Percentiles rank a stretch among this genome's conserved stretches.
These are phyloP conservation scores for Spathaspora sp. DNA, from an alignment of 1,139 yeast species.

Conservation along the genomic window DNA sequence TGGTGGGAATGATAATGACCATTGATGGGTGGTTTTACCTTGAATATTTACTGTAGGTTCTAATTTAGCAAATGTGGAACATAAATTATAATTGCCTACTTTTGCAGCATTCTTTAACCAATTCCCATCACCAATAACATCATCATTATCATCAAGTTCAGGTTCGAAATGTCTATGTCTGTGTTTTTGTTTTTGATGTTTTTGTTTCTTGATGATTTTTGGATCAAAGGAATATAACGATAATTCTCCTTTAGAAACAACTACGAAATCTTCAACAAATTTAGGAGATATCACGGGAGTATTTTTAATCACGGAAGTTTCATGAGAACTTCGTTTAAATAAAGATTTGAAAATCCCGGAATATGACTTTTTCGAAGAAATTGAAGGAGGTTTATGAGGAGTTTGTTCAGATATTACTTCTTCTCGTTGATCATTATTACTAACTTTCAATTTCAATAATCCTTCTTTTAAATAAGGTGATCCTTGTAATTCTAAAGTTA, in stretches of 20 bases:
- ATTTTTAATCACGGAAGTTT: neutral
- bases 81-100: constrained; percentile 48
- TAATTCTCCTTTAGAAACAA: constrained; percentile 58
- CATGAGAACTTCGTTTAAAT: constrained; percentile 13
- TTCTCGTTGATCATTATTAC: constrained; percentile 41
- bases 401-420: constrained; percentile 7
- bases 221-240: constrained; percentile 54
- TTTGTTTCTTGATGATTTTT: constrained; percentile 43
- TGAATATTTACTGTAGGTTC: constrained; percentile 22
- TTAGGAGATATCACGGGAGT: constrained; percentile 18
- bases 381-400: no score
- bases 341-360: constrained; percentile 19
- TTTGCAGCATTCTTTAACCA: constrained; percentile 59
- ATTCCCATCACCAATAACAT: constrained; percentile 59
- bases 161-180: neutral
- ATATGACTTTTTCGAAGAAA: constrained; percentile 5
- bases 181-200: constrained; percentile 21
- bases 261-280: constrained; percentile 52
- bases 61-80: constrained; percentile 48
- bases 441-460: constrained; percentile 50
- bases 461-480: constrained; percentile 85
- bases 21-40: constrained; percentile 13
- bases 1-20: constrained; percentile 44
- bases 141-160: constrained; percentile 20
- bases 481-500: constrained; percentile 62